phyloP scores from a whole-genome alignment of 257 asterid genomes.

The Przewalskia tangutica region DNA sequence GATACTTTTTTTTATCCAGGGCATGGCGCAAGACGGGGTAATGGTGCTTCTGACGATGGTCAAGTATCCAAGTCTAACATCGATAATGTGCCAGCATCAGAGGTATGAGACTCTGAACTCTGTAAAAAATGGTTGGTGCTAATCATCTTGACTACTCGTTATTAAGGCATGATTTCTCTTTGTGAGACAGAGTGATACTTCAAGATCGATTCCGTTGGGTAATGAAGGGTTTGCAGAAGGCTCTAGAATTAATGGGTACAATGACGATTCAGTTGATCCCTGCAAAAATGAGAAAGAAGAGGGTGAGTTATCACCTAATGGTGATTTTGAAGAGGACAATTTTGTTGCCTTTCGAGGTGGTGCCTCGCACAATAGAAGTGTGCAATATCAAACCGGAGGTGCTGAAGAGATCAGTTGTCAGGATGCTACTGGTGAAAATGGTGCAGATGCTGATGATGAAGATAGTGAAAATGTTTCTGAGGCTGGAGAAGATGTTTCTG shows the following conservation, averaged over 20 bases:
- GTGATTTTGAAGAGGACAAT: slow-evolving; percentile 76
- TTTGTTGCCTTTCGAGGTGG: slow-evolving; percentile 48
- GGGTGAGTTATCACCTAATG: slow-evolving; percentile 78
- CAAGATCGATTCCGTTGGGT: slow-evolving; percentile 26
- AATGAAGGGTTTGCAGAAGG: slow-evolving; percentile 50
- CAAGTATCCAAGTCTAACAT: slow-evolving; percentile 34
- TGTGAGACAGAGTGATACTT: slow-evolving; percentile 36
- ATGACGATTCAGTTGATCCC: slow-evolving; percentile 45
- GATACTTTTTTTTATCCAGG: slow-evolving; percentile 33
- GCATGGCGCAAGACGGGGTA: slow-evolving; percentile 30
- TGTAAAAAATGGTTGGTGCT: slow-evolving; percentile 2
- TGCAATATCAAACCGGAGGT: slow-evolving; percentile 38
- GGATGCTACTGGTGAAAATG: slow-evolving; percentile 65
- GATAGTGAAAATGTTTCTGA: slow-evolving; percentile 77
- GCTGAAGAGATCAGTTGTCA: slow-evolving; percentile 35
- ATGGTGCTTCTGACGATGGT: slow-evolving; percentile 36
- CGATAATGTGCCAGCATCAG: slow-evolving; percentile 38
- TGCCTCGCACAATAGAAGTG: slow-evolving; percentile 29
- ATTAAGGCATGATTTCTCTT: background rate
- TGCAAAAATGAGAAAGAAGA: slow-evolving; percentile 85
- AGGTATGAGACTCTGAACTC: slow-evolving; percentile 34
- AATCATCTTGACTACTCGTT: background rate
- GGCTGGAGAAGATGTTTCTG: slow-evolving; percentile 82
- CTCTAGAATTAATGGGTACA: slow-evolving; percentile 32
- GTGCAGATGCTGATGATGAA: slow-evolving; percentile 79